These are phyloP conservation scores for Chalciporus piperatoides DNA, from an alignment of 1,284 basidiomycete species.

Conservation along the genomic window DNA sequence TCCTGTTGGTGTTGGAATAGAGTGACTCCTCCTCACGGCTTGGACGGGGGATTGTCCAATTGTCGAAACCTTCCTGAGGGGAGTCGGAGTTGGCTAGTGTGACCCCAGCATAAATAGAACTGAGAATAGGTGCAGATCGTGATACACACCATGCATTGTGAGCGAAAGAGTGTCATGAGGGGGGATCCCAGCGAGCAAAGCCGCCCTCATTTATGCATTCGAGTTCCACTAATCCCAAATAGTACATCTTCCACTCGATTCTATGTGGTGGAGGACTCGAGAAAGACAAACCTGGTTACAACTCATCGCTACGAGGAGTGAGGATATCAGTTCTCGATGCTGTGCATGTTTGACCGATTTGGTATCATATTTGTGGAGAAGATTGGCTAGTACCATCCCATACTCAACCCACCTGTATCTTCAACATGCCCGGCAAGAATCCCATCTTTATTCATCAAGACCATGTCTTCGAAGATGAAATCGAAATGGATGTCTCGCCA, in stretches of 20 bases:
- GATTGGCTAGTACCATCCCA: not conserved
- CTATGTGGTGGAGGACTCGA: no score
- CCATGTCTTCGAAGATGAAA: conserved; percentile 31
- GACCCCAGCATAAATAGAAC: not conserved
- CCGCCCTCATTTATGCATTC: no score
- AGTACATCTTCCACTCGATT: not conserved
- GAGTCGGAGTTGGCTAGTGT: not conserved
- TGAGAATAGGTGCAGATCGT: no score
- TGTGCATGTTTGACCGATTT: not conserved
- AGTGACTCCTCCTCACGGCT: not conserved
- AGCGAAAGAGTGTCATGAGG: no score
- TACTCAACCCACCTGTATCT: conserved; percentile 9
- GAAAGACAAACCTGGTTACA: no score
- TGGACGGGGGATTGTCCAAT: conserved; percentile 12
- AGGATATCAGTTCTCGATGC: not conserved
- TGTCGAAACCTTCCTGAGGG: not conserved
- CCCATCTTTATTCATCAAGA: conserved; percentile 18
- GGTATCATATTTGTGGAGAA: not conserved
- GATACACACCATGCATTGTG: not conserved
- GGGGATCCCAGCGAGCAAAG: no score
- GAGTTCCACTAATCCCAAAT: not conserved
- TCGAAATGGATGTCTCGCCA: conserved; percentile 26
- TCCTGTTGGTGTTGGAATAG: conserved; percentile 1
- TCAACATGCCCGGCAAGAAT: conserved; percentile 27
- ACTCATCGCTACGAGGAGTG: no score